Evolutionary conservation across 1,284 basidiomycete genomes (phyloP).

Genomic region (Austroboletus novae-zelandiae): DNA sequence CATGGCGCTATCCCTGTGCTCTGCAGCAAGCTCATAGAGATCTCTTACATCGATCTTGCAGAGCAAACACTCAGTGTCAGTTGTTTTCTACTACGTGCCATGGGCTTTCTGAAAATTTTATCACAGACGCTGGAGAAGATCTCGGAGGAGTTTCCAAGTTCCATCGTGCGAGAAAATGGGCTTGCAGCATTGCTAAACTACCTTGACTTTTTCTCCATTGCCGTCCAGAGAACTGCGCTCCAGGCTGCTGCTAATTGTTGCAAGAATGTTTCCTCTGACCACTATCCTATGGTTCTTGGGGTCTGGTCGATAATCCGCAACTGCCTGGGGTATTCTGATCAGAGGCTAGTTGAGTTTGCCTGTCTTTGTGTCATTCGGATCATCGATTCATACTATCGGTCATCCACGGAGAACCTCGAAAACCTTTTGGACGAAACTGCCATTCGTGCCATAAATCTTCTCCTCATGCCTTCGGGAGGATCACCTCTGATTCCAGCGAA

Average conservation of each 20-base stretch:
- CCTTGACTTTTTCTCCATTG: conserved; percentile 96
- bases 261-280: conserved; percentile 82
- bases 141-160: conserved; percentile 91
- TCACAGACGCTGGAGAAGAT: conserved; percentile 93
- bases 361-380: conserved; percentile 91
- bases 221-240: conserved; percentile 93
- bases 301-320: conserved; percentile 93
- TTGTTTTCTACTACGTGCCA: conserved; percentile 23
- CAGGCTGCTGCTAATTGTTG: conserved; percentile 96
- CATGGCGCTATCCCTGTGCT: conserved; percentile 93
- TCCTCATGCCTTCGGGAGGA: conserved; percentile 84
- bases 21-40: conserved; percentile 93
- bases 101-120: conserved; percentile 21
- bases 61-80: conserved; percentile 94
- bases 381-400: conserved; percentile 86
- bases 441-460: conserved; percentile 78
- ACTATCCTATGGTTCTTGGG: conserved; percentile 83
- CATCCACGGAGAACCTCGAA: conserved; percentile 83
- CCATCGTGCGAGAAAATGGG: conserved; percentile 92
- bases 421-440: conserved; percentile 80
- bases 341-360: conserved; percentile 91
- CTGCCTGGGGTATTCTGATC: conserved; percentile 87
- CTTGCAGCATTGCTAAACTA: conserved; percentile 88
- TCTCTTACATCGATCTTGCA: conserved; percentile 94
- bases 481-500: conserved; percentile 80